These are phyloP conservation scores for Glycine soja DNA, from an alignment of 306 rosid genomes.

Conservation along the genomic window DNA sequence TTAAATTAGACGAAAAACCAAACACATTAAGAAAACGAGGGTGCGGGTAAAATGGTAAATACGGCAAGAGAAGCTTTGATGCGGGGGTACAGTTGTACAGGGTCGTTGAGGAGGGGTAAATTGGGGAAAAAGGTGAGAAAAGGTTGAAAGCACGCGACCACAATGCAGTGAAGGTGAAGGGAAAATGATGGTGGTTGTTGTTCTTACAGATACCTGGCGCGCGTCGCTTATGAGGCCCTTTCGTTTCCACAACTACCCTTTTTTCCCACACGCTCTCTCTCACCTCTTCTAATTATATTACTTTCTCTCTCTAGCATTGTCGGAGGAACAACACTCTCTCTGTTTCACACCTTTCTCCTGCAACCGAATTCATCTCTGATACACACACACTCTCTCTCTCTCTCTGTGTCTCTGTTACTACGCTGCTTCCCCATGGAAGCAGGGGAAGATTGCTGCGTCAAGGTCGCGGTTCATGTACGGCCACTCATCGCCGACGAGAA, in stretches of 20 bases:
- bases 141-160: slow-evolving; percentile 57
- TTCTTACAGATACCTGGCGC: slow-evolving; percentile 55
- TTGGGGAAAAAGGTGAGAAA: slow-evolving; percentile 49
- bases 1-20: too few relatives aligned
- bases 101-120: slow-evolving; percentile 51
- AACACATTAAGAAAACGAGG: neutral
- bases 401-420: slow-evolving; percentile 4
- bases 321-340: neutral
- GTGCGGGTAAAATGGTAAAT: slow-evolving; percentile 43
- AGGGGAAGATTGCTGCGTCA: slow-evolving; percentile 93
- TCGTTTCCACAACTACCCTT: slow-evolving; percentile 56
- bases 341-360: neutral
- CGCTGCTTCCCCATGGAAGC: slow-evolving; percentile 74
- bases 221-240: slow-evolving; percentile 36
- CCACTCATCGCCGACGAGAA: slow-evolving; percentile 96
- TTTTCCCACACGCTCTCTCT: slow-evolving; percentile 35
- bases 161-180: slow-evolving; percentile 62
- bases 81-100: slow-evolving; percentile 35
- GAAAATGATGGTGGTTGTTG: slow-evolving; percentile 65
- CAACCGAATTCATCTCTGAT: slow-evolving; percentile 10
- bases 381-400: neutral
- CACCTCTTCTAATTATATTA: slow-evolving; percentile 42
- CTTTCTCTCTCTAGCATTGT: slow-evolving; percentile 57
- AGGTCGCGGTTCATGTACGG: slow-evolving; percentile 94
- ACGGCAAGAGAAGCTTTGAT: slow-evolving; percentile 3